Percentiles rank a stretch among this genome's conserved stretches.
phyloP scores from a whole-genome alignment of 2,329 filamentous ascomycete genomes.

The Stagonosporopsis chrysanthemi region DNA sequence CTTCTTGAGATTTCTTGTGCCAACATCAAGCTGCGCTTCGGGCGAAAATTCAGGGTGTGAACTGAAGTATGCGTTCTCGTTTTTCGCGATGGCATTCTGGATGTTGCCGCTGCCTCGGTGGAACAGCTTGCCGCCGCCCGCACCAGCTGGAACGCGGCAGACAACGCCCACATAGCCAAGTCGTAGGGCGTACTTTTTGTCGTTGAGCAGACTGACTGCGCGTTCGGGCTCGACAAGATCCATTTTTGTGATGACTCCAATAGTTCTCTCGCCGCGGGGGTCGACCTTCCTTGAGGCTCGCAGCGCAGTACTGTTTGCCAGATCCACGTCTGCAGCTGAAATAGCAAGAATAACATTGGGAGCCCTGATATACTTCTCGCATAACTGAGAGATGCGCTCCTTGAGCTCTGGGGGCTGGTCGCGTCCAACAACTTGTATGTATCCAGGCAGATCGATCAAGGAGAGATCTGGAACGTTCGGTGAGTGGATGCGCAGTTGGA shows the following conservation, averaged over 20 bases:
- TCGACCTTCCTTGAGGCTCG: conserved; percentile 91
- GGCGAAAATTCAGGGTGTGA: conserved; percentile 84
- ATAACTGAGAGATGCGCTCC: conserved; percentile 93
- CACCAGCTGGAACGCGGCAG: conserved; percentile 74
- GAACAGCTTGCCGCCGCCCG: conserved; percentile 73
- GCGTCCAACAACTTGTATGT: conserved; percentile 92
- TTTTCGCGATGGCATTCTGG: conserved; percentile 80
- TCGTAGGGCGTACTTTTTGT: conserved; percentile 93
- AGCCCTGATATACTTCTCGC: conserved; percentile 96
- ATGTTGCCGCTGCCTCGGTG: conserved; percentile 83
- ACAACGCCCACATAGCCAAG: conserved; percentile 96
- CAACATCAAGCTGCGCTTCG: conserved; percentile 75
- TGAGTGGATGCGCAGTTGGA: conserved; percentile 94
- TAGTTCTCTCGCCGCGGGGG: conserved; percentile 91
- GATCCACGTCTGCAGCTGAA: conserved; percentile 94
- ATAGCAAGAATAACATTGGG: conserved; percentile 98
- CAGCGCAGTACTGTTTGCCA: conserved; percentile 94
- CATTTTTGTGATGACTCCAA: conserved; percentile 99
- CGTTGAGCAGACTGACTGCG: conserved; percentile 78
- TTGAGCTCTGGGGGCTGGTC: conserved; percentile 92
- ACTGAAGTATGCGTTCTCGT: conserved; percentile 87
- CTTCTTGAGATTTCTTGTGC: conserved; percentile 85
- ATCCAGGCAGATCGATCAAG: conserved; percentile 93
- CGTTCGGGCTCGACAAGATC: conserved; percentile 87
- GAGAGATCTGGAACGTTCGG: conserved; percentile 95